These are phyloP conservation scores for Jackrogersella multiformis DNA, from an alignment of 495 filamentous ascomycete genomes.

Conservation along the genomic window DNA sequence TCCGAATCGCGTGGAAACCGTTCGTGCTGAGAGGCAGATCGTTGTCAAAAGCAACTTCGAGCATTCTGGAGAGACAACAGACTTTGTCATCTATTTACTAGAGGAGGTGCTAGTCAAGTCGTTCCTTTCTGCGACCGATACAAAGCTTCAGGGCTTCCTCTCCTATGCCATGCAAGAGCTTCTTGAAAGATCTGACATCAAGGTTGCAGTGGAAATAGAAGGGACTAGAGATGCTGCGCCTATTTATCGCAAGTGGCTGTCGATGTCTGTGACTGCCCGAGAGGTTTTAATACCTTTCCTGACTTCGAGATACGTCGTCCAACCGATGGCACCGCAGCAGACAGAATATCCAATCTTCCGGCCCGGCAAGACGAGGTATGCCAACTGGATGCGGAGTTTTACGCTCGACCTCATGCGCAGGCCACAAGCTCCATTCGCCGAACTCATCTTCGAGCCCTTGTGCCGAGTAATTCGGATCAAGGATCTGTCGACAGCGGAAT, in stretches of 20 bases:
- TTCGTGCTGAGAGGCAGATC: slow-evolving; percentile 78
- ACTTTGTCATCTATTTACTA: slow-evolving; percentile 86
- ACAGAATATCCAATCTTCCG: slow-evolving; percentile 82
- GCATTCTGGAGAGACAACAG: slow-evolving; percentile 77
- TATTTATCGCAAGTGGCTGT: slow-evolving; percentile 75
- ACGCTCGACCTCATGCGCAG: slow-evolving; percentile 83
- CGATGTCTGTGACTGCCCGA: slow-evolving; percentile 75
- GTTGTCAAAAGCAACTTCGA: slow-evolving; percentile 88
- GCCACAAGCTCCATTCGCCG: slow-evolving; percentile 71
- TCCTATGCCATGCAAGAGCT: slow-evolving; percentile 94
- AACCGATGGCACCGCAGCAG: slow-evolving; percentile 61
- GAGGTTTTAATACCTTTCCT: slow-evolving; percentile 87
- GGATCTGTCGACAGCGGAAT: slow-evolving; percentile 83
- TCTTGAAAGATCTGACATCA: slow-evolving; percentile 76
- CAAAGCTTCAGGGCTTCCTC: slow-evolving; percentile 86
- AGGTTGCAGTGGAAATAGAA: slow-evolving; percentile 57
- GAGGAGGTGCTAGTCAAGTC: slow-evolving; percentile 88
- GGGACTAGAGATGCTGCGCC: slow-evolving; percentile 54
- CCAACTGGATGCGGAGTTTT: slow-evolving; percentile 80
- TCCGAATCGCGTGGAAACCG: slow-evolving; percentile 84
- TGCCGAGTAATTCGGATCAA: slow-evolving; percentile 81
- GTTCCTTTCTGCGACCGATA: slow-evolving; percentile 87
- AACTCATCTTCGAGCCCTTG: slow-evolving; percentile 79
- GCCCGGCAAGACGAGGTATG: slow-evolving; percentile 66
- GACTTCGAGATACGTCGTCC: slow-evolving; percentile 80